These are phyloP conservation scores for Hansfordia pulvinata DNA, from an alignment of 2,329 filamentous ascomycete species.

Conservation along the genomic window DNA sequence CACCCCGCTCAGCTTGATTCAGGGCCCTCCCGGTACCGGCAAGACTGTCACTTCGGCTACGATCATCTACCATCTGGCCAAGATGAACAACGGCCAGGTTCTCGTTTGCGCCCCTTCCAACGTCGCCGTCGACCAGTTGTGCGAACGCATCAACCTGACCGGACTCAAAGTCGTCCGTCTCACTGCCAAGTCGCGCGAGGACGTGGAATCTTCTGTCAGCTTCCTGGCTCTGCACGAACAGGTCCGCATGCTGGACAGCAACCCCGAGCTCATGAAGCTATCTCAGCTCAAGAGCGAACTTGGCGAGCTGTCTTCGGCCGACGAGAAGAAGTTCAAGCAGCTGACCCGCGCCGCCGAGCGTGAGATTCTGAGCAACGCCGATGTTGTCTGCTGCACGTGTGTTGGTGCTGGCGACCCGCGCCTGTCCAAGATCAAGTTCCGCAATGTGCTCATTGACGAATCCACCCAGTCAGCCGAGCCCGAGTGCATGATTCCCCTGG, in stretches of 20 bases:
- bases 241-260: constrained; percentile 94
- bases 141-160: constrained; percentile 89
- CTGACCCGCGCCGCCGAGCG: constrained; percentile 87
- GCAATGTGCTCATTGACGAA: constrained; percentile 94
- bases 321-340: constrained; percentile 98
- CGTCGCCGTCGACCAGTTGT: constrained; percentile 95
- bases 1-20: constrained; percentile 87
- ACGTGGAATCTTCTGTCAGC: constrained; percentile 95
- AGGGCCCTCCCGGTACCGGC: constrained; percentile 91
- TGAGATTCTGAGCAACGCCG: constrained; percentile 87
- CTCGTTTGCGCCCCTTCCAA: constrained; percentile 96
- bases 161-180: constrained; percentile 93
- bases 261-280: constrained; percentile 83
- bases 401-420: constrained; percentile 94
- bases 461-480: constrained; percentile 97
- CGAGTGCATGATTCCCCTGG: constrained; percentile 96
- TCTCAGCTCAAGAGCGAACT: constrained; percentile 85
- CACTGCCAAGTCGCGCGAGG: constrained; percentile 96
- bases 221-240: constrained; percentile 94
- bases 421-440: constrained; percentile 93
- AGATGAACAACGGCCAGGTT: constrained; percentile 88
- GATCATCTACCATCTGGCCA: constrained; percentile 94
- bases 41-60: constrained; percentile 98
- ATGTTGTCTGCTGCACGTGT: constrained; percentile 97
- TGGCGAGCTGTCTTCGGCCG: constrained; percentile 83